Conservation (phyloP, 495 filamentous ascomycete species). For the Amniculicola lignicola region DNA sequence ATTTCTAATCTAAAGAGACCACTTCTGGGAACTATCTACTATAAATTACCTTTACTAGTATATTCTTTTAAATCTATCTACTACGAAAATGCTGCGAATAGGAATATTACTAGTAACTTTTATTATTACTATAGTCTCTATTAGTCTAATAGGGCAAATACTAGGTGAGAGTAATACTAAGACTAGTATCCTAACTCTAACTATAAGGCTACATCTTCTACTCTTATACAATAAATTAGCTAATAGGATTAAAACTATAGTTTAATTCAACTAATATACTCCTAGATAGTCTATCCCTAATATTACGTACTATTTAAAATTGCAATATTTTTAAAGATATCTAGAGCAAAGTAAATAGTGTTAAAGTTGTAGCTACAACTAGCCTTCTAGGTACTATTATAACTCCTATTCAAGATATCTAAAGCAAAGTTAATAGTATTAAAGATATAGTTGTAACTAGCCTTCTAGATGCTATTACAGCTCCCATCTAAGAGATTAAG, state of each 20-base stretch:
- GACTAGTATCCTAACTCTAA: background rate
- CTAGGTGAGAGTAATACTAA: background rate
- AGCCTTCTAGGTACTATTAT: conserved; percentile 1
- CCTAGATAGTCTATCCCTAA: background rate
- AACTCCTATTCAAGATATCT: background rate
- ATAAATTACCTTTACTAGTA: background rate
- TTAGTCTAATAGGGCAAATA: background rate
- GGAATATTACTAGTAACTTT: background rate
- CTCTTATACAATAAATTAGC: background rate
- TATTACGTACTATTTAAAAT: too few species aligned
- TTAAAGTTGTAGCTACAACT: background rate
- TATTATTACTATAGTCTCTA: background rate
- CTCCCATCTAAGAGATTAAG: background rate
- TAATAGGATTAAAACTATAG: background rate
- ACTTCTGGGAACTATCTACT: background rate
- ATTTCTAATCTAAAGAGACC: too few species aligned
- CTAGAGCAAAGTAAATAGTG: background rate
- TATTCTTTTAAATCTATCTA: background rate
- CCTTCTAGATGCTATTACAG: background rate
- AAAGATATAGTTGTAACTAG: background rate
- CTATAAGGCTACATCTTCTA: background rate
- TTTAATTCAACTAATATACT: background rate
- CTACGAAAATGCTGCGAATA: background rate
- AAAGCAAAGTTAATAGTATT: conserved; percentile 5
- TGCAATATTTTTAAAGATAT: conserved; percentile 1